Conservation (phyloP, 768 basidiomycete species). For the Mycena rebaudengoi region DNA sequence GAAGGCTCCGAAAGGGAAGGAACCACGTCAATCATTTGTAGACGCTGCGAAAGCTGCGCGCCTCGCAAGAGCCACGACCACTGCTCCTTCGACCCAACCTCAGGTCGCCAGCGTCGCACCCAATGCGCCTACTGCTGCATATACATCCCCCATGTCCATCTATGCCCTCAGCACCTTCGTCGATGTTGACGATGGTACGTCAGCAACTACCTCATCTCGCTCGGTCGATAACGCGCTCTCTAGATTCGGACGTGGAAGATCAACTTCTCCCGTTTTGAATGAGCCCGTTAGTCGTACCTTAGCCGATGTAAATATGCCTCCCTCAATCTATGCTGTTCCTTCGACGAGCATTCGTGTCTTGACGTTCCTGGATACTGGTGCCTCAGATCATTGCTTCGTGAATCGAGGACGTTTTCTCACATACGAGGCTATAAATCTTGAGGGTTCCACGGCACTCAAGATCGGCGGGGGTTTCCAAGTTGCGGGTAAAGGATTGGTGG, state of each 20-base stretch:
- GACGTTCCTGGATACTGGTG: background rate
- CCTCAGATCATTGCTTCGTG: background rate
- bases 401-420: background rate
- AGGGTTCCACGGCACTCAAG: background rate
- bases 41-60: too few relatives aligned
- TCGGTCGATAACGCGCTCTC: background rate
- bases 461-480: background rate
- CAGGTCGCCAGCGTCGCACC: too few relatives aligned
- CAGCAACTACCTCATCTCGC: background rate
- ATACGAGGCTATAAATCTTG: background rate
- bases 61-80: too few relatives aligned
- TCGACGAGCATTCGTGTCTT: background rate
- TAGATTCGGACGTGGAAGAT: background rate
- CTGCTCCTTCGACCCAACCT: too few relatives aligned
- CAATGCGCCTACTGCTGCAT: background rate
- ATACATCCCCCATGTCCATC: background rate
- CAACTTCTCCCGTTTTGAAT: background rate
- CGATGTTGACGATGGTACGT: background rate
- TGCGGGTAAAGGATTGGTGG: background rate
- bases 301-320: background rate
- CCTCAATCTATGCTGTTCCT: background rate
- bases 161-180: background rate
- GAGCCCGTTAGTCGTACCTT: background rate
- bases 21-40: too few relatives aligned
- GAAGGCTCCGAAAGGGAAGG: too few relatives aligned